Percentiles rank a stretch among this genome's conserved stretches.
phyloP scores from a whole-genome alignment of 176 grass and related monocot genomes.

The Elaeis guineensis region DNA sequence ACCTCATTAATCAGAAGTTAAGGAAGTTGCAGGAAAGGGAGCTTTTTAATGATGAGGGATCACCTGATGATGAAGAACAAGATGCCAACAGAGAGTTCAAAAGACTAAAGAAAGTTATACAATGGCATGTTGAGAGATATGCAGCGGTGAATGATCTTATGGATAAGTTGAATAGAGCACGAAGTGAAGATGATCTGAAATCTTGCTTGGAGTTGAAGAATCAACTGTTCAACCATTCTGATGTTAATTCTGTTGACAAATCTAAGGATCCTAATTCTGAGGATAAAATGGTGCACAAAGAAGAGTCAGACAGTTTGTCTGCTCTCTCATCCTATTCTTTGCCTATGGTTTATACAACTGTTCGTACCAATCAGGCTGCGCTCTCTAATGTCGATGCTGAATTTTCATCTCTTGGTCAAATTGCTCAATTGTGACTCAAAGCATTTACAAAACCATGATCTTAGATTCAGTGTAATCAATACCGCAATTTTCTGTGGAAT shows the following conservation, averaged over 20 bases:
- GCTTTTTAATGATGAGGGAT: conserved; percentile 19
- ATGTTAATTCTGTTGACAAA: not conserved
- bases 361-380: conserved; percentile 33
- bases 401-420: conserved; percentile 35
- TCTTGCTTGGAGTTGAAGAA: conserved; percentile 36
- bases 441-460: not conserved
- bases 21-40: conserved; percentile 34
- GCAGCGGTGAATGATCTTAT: conserved; percentile 44
- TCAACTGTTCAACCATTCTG: conserved; percentile 8
- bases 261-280: conserved; percentile 12
- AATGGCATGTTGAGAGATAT: conserved; percentile 33
- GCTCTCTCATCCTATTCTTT: conserved; percentile 18
- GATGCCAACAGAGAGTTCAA: conserved; percentile 19
- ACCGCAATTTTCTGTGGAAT: conserved; percentile 2
- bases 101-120: conserved; percentile 21
- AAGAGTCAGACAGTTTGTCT: conserved; percentile 20
- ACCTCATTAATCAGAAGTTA: conserved; percentile 58
- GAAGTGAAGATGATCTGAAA: conserved; percentile 49
- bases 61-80: conserved; percentile 17
- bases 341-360: conserved; percentile 22
- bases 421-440: conserved; percentile 40
- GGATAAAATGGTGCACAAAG: not conserved
- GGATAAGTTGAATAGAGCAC: conserved; percentile 49
- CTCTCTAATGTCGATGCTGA: conserved; percentile 25
- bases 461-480: conserved; percentile 2